Conservation (phyloP, 495 filamentous ascomycete species). For the Penicillium daleae region DNA sequence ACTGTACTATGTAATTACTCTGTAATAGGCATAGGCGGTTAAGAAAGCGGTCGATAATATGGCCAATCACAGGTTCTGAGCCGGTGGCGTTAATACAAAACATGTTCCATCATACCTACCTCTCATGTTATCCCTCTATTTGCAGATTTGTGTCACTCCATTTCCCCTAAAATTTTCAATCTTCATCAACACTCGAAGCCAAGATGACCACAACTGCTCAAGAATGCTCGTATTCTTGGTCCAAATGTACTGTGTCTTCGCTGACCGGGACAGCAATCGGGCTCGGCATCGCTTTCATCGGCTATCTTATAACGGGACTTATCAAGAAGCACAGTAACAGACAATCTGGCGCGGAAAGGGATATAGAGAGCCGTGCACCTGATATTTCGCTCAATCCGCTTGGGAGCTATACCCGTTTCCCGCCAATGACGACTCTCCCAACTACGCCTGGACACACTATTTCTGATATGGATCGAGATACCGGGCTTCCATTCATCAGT, state of each 20-base stretch:
- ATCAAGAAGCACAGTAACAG: neutral
- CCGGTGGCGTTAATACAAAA: neutral
- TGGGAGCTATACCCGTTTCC: neutral
- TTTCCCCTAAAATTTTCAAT: neutral
- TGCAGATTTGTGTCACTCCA: too few relatives aligned
- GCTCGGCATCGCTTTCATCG: neutral
- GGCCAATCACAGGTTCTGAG: neutral
- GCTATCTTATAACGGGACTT: neutral
- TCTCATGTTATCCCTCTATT: too few relatives aligned
- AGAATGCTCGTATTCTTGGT: conserved; percentile 4
- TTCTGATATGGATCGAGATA: conserved; percentile 2
- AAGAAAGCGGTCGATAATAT: neutral
- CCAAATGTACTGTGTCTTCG: conserved; percentile 3
- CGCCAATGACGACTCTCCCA: neutral
- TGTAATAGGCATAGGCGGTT: neutral
- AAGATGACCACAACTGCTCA: neutral
- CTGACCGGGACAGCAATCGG: conserved; percentile 1
- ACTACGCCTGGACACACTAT: conserved; percentile 1
- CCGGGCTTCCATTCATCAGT: neutral
- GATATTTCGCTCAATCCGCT: neutral
- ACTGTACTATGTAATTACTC: too few relatives aligned
- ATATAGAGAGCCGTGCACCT: neutral
- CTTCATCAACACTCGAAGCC: neutral
- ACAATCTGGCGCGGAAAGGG: neutral
- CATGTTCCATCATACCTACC: too few relatives aligned